These are phyloP conservation scores for Tetrahymena malaccensis DNA, from an alignment of 73 alveolate genomes.

Conservation along the genomic window DNA sequence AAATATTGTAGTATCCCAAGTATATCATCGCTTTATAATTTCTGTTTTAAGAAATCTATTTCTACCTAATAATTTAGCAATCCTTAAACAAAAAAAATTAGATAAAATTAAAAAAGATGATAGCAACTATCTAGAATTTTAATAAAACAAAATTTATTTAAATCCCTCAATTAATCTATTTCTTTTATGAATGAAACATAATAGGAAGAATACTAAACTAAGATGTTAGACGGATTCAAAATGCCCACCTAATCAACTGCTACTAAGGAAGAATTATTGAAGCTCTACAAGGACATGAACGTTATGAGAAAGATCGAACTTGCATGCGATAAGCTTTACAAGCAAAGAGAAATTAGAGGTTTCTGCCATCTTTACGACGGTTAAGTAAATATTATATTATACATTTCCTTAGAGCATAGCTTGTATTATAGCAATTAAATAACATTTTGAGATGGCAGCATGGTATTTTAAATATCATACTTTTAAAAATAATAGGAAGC, in stretches of 20 bases:
- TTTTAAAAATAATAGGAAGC: constrained; percentile 35
- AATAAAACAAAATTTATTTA: background rate
- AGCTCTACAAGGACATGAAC: constrained; percentile 51
- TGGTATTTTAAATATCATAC: background rate
- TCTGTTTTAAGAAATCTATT: background rate
- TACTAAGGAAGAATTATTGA: constrained; percentile 53
- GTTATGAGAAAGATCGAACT: constrained; percentile 62
- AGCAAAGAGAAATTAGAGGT: constrained; percentile 72
- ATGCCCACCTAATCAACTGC: constrained; percentile 42
- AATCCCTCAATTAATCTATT: background rate
- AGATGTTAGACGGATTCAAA: background rate
- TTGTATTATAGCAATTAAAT: background rate
- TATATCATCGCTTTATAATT: background rate
- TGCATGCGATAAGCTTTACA: constrained; percentile 69
- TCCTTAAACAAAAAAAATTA: background rate
- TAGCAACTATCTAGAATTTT: background rate
- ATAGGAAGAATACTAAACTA: background rate
- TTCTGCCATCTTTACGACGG: constrained; percentile 66
- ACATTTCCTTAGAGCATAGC: constrained; percentile 1
- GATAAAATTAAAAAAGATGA: background rate
- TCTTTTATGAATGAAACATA: background rate
- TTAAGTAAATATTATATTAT: constrained; percentile 11
- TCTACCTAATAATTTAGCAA: background rate
- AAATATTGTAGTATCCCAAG: background rate
- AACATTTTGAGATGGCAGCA: background rate